These are phyloP conservation scores for Euptelea pleiosperma DNA, from an alignment of 164 flowering plant genomes.

Conservation along the genomic window DNA sequence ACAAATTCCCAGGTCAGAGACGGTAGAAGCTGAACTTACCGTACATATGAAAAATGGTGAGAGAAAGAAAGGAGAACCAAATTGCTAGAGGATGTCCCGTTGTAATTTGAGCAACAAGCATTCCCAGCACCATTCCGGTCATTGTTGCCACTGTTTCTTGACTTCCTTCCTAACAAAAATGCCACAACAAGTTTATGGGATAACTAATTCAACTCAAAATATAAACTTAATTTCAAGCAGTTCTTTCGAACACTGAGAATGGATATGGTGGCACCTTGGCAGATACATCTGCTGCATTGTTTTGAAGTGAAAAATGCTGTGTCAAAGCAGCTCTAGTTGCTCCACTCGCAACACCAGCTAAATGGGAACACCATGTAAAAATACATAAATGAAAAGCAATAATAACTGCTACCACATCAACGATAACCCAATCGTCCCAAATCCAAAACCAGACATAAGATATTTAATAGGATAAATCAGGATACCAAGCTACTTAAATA, in stretches of 20 bases:
- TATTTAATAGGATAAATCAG: too few species aligned
- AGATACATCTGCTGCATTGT: conserved; percentile 96
- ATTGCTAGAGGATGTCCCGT: conserved; percentile 68
- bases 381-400: conserved; percentile 9
- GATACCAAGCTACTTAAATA: background rate
- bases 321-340: conserved; percentile 99
- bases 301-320: conserved; percentile 97
- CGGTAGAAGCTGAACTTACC: conserved; percentile 51
- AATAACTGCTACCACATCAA: background rate
- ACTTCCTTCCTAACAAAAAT: conserved; percentile 78
- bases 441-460: too few species aligned
- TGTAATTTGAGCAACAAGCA: conserved; percentile 86
- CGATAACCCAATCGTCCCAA: background rate
- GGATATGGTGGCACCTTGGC: conserved; percentile 64
- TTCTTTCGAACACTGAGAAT: conserved; percentile 7
- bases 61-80: conserved; percentile 84
- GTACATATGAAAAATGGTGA: conserved; percentile 92
- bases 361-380: conserved; percentile 11
- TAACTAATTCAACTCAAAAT: background rate
- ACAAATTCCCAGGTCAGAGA: background rate
- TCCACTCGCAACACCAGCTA: conserved; percentile 99
- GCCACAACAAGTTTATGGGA: background rate
- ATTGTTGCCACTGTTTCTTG: conserved; percentile 98
- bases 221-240: conserved; percentile 1
- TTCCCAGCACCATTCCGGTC: conserved; percentile 95